A percentile compares a stretch with the other conserved stretches of the same genome.
These are phyloP conservation scores for Spirogloea muscicola DNA, from an alignment of 139 green algal genomes.

Conservation along the genomic window DNA sequence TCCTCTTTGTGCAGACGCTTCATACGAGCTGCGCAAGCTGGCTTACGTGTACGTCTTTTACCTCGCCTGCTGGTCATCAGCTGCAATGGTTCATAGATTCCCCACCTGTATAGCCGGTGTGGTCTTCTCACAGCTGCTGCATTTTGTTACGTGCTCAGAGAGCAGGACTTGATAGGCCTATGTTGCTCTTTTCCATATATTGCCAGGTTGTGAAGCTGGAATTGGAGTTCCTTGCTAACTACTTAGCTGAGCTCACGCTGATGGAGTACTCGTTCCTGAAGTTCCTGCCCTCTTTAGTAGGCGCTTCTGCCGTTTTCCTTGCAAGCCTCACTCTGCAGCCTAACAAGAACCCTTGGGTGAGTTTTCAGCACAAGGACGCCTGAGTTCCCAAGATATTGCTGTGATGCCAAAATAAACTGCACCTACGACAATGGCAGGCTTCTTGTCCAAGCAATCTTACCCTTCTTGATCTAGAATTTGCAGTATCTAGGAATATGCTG, in stretches of 20 bases:
- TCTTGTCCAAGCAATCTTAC: not conserved
- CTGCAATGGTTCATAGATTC: too few relatives aligned
- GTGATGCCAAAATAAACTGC: not conserved
- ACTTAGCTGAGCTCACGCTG: slow-evolving; percentile 84
- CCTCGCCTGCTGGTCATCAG: too few relatives aligned
- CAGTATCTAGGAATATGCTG: not conserved
- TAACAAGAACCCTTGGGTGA: slow-evolving; percentile 50
- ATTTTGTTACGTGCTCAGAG: too few relatives aligned
- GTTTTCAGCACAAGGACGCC: not conserved
- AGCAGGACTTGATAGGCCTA: too few relatives aligned
- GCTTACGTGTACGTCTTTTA: slow-evolving; percentile 16
- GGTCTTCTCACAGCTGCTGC: too few relatives aligned
- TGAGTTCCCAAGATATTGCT: not conserved
- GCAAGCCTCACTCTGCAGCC: slow-evolving; percentile 55
- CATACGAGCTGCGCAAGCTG: slow-evolving; percentile 54
- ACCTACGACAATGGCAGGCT: not conserved
- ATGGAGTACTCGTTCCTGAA: slow-evolving; percentile 77
- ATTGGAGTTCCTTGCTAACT: slow-evolving; percentile 74
- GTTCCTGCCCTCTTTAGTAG: slow-evolving; percentile 73
- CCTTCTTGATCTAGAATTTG: too few relatives aligned
- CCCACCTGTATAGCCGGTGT: too few relatives aligned
- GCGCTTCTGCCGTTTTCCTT: slow-evolving; percentile 73
- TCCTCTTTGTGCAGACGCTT: slow-evolving; percentile 34
- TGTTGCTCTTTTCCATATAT: too few relatives aligned
- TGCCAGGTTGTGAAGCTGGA: too few relatives aligned